Percentiles rank a stretch among this genome's conserved stretches.
These are phyloP conservation scores for Epichloe scottii DNA, from an alignment of 2,329 filamentous ascomycete species.

Conservation along the genomic window DNA sequence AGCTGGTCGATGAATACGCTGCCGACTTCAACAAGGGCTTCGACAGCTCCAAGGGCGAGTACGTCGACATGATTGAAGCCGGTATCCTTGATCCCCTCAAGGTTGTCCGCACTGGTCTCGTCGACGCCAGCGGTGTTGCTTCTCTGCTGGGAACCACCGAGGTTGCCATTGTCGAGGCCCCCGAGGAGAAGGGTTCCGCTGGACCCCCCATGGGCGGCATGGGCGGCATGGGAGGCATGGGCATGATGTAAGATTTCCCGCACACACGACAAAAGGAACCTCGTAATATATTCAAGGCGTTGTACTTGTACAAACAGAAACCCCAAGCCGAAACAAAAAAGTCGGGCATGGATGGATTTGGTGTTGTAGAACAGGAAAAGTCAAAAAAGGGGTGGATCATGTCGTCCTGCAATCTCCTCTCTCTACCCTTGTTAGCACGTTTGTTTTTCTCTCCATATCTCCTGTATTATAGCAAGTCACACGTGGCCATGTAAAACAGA, in stretches of 20 bases:
- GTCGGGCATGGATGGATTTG: constrained; percentile 33
- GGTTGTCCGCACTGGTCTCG: constrained; percentile 92
- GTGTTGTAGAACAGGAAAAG: constrained; percentile 25
- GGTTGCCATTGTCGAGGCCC: constrained; percentile 91
- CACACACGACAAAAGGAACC: constrained; percentile 7
- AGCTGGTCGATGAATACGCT: constrained; percentile 89
- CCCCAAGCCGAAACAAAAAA: constrained; percentile 5
- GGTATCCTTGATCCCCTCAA: constrained; percentile 99
- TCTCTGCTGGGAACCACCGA: constrained; percentile 96
- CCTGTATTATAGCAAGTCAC: constrained; percentile 21
- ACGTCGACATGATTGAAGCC: constrained; percentile 93
- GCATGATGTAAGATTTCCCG: constrained; percentile 43
- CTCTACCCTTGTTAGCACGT: constrained; percentile 17
- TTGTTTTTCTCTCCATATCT: constrained; percentile 17
- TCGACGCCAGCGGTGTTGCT: constrained; percentile 90
- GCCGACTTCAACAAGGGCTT: constrained; percentile 96
- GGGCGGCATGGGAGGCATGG: constrained; percentile 57
- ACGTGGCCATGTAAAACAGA: constrained; percentile 17
- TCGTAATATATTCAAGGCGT: constrained; percentile 6
- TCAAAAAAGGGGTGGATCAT: constrained; percentile 14
- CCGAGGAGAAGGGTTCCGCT: constrained; percentile 73
- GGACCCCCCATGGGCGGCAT: constrained; percentile 51
- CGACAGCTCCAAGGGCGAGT: constrained; percentile 93
- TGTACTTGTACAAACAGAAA: constrained; percentile 19
- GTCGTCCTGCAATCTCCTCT: constrained; percentile 22